phyloP scores from a whole-genome alignment of 148 eudicot genomes.

The Arctostaphylos glauca region DNA sequence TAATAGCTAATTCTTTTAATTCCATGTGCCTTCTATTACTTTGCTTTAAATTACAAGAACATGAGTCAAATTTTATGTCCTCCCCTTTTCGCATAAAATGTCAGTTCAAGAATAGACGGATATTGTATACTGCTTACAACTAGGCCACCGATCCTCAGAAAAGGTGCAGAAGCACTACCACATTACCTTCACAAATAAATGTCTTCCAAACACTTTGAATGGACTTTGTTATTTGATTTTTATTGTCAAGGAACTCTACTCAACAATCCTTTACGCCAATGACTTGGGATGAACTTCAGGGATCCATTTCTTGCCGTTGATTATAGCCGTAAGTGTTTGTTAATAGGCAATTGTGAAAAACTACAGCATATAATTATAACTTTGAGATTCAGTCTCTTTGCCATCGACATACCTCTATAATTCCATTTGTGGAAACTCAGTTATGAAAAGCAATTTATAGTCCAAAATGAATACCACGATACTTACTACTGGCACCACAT shows the following conservation, averaged over 20 bases:
- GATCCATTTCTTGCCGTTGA: background rate
- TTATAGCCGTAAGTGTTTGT: too few species aligned
- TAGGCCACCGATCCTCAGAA: background rate
- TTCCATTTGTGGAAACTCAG: background rate
- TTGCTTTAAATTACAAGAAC: background rate
- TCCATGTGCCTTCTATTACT: background rate
- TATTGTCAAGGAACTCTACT: background rate
- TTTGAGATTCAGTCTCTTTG: background rate
- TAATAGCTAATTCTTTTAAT: background rate
- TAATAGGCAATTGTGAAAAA: too few species aligned
- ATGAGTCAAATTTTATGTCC: background rate
- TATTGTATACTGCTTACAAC: background rate
- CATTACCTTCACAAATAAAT: background rate
- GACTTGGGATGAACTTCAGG: background rate
- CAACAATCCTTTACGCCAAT: background rate
- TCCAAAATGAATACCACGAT: background rate
- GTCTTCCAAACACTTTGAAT: background rate
- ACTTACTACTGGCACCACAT: background rate
- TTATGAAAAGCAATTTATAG: background rate
- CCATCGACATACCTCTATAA: background rate
- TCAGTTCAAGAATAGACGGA: background rate
- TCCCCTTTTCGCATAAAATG: too few species aligned
- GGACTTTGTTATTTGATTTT: background rate
- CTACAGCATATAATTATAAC: background rate
- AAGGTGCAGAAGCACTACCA: constrained; percentile 1